These are phyloP conservation scores for Vitellaria paradoxa DNA, from an alignment of 179 eudicot species.

Conservation along the genomic window DNA sequence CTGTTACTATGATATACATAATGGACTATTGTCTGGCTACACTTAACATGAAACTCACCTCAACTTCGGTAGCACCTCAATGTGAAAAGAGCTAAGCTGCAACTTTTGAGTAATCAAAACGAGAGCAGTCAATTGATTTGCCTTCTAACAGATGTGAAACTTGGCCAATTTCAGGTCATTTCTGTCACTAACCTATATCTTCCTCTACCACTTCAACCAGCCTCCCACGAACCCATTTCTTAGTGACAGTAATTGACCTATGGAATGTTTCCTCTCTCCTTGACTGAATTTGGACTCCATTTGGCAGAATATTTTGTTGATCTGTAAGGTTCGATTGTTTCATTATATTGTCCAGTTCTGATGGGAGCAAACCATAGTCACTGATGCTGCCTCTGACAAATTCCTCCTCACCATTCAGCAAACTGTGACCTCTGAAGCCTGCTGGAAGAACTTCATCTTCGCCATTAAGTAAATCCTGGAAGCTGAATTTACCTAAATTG, in stretches of 20 bases:
- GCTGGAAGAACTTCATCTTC: slow-evolving; percentile 13
- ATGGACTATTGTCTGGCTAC: too few species aligned
- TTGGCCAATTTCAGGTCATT: not conserved
- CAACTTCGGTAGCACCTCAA: not conserved
- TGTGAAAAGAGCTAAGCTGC: not conserved
- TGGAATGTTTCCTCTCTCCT: slow-evolving; percentile 24
- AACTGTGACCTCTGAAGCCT: slow-evolving; percentile 15
- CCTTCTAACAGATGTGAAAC: slow-evolving; percentile 4
- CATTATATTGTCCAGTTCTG: slow-evolving; percentile 15
- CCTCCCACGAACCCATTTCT: slow-evolving; percentile 93
- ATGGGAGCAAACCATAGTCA: slow-evolving; percentile 10
- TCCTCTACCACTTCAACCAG: slow-evolving; percentile 61
- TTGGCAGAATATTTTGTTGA: slow-evolving; percentile 9
- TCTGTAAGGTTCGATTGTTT: slow-evolving; percentile 21
- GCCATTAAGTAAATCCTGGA: slow-evolving; percentile 24
- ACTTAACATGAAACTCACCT: too few species aligned
- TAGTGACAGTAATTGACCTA: slow-evolving; percentile 25
- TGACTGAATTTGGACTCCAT: slow-evolving; percentile 22
- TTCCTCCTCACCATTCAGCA: slow-evolving; percentile 22
- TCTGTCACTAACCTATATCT: slow-evolving; percentile 12
- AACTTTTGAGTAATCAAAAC: not conserved
- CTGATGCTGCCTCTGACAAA: slow-evolving; percentile 4
- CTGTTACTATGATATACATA: too few species aligned
- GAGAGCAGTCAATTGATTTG: not conserved
- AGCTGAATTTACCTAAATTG: slow-evolving; percentile 20